These are phyloP conservation scores for Gigaspora rosea DNA, from an alignment of 192 early-diverging fungal species.

Conservation along the genomic window DNA sequence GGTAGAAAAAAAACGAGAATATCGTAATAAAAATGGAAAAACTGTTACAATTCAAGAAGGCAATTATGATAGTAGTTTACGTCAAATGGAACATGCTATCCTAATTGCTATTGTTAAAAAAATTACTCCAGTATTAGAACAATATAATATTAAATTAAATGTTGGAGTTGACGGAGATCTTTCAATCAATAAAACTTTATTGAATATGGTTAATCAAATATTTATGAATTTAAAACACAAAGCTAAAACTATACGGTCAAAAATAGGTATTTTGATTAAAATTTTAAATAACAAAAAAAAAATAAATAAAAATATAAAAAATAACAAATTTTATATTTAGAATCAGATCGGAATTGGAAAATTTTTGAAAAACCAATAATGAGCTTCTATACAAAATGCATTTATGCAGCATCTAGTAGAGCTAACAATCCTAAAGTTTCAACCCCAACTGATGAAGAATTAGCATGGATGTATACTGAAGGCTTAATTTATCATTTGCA, in stretches of 20 bases:
- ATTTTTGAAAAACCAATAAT: conserved; percentile 1
- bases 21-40: neutral
- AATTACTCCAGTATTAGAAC: neutral
- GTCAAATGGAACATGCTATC: neutral
- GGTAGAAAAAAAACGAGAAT: conserved; percentile 3
- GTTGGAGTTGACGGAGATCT: conserved; percentile 1
- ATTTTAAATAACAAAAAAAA: no score
- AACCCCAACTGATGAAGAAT: neutral
- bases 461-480: neutral
- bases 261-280: neutral
- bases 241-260: conserved; percentile 3
- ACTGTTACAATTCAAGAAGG: conserved; percentile 8
- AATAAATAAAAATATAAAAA: neutral
- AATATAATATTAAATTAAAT: conserved; percentile 23
- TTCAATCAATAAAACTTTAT: conserved; percentile 7
- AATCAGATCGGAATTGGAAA: neutral
- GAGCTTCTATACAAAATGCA: conserved; percentile 1
- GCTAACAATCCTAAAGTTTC: neutral
- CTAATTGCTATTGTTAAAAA: conserved; percentile 12
- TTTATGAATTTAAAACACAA: conserved; percentile 3
- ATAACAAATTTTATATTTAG: no score
- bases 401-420: conserved; percentile 2
- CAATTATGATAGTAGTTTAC: conserved; percentile 13
- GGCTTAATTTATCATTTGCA: neutral
- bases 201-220: conserved; percentile 14